Conservation (phyloP, 148 eudicot genomes). For the Pouteria glomerata region DNA sequence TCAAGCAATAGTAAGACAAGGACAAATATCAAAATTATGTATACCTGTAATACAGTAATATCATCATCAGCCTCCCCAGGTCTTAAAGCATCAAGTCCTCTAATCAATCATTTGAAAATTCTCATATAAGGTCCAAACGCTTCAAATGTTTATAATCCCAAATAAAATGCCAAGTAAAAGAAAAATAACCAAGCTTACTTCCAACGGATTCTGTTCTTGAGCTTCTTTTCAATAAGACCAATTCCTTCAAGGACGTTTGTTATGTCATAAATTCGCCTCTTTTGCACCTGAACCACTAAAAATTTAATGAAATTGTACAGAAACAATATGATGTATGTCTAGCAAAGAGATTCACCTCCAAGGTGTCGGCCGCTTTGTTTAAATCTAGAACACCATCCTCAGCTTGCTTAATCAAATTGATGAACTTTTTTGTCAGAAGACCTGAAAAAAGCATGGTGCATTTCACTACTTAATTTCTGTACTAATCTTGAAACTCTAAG, state of each 20-base stretch:
- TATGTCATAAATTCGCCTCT: slow-evolving; percentile 91
- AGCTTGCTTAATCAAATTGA: slow-evolving; percentile 79
- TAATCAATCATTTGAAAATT: slow-evolving; percentile 34
- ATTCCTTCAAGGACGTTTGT: slow-evolving; percentile 98
- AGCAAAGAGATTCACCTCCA: slow-evolving; percentile 51
- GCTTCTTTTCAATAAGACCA: slow-evolving; percentile 95
- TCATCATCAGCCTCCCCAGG: slow-evolving; percentile 68
- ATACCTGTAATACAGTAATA: slow-evolving; percentile 65
- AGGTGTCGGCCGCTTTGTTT: slow-evolving; percentile 84
- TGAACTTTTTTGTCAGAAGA: slow-evolving; percentile 82
- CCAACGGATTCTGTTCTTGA: slow-evolving; percentile 93
- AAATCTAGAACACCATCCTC: slow-evolving; percentile 96
- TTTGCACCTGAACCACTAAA: slow-evolving; percentile 57
- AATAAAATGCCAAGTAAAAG: not conserved
- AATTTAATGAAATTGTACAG: not conserved
- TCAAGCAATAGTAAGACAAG: not conserved
- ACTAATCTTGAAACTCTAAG: not conserved
- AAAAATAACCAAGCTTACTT: slow-evolving; percentile 51
- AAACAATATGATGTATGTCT: not conserved
- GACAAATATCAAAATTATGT: not conserved
- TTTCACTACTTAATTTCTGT: not conserved
- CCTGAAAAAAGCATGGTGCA: slow-evolving; percentile 39
- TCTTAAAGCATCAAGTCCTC: slow-evolving; percentile 83
- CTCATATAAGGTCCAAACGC: slow-evolving; percentile 12
- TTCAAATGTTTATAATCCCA: slow-evolving; percentile 2